Base-by-base conservation (phyloP, 2,329 filamentous ascomycete species). In the Coniochaeta sp. region DNA sequence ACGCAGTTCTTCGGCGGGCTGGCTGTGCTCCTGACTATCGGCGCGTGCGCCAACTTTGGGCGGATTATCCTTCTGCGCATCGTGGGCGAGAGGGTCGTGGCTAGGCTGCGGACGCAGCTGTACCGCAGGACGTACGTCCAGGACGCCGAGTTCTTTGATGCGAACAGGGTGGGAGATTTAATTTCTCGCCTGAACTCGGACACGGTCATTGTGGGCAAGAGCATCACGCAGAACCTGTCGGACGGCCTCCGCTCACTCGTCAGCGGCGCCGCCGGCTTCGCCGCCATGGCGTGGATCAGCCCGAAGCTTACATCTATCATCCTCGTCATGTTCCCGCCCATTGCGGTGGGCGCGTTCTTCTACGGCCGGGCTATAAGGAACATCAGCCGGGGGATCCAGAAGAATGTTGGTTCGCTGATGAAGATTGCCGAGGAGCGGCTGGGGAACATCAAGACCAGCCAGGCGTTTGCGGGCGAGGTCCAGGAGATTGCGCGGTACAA, bases 391-490 rank as follows among this genome's bases (percentile, higher is more conserved):
- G 86, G 89, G 59, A 96, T 97, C 49, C 94, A 99, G 71, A 91
- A 90, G 72, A 96, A 95, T 59, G 73, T 99, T 12, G 94, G 94
- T 59, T 88, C 88, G 1, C 72, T 99, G 58, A 96, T 92, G 31
- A 99, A 97, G 71, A 95, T 99, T 65, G 94, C 94, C 0, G 95
- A 99, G 72, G 95, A 99, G 69, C 85, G 94, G n/a, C 74, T 99
- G 20, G 92, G 94, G 51, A 99, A 97, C 67, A 91, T 99, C 55
- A 89, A 91, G 65, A 99, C 94, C 0, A 95, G 90, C 61, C 94
- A 99, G 70, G 91, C 94, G 13, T 99, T 99, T 67, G 91, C 88
- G 22, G 94, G 91, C 48, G 94, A 99, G 67, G 82, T 91, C 10
- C 85, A 94, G 60, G 94, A 99, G 72, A 86, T 96, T 28, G 75